Conservation (phyloP, 139 green algal genomes). For the Chlorella sp. region DNA sequence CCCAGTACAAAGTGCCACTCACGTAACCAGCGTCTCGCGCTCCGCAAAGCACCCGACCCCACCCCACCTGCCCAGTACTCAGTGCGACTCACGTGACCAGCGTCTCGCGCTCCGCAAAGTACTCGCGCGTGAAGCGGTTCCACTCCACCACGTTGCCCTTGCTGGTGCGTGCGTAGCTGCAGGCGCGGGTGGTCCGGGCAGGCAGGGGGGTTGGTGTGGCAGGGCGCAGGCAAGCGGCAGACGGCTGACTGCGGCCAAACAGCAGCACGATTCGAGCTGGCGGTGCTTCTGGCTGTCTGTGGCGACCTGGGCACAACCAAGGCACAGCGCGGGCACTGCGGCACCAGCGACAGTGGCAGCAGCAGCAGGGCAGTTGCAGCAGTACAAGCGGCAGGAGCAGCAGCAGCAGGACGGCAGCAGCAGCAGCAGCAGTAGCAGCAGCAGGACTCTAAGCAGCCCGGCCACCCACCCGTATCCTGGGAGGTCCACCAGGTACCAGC, state of each 20-base stretch:
- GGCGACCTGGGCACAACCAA: no score
- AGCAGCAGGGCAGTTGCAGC: background rate
- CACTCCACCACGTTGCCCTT: conserved; percentile 70
- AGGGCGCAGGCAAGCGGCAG: background rate
- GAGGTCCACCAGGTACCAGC: conserved; percentile 96
- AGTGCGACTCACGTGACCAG: conserved; percentile 64
- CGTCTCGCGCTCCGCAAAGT: conserved; percentile 80
- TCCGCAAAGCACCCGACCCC: conserved; percentile 45
- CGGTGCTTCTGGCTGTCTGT: no score
- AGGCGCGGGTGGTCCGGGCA: background rate
- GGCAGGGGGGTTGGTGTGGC: background rate
- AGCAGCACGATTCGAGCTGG: no score
- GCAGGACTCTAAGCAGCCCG: no score
- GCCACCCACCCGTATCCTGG: conserved; percentile 91
- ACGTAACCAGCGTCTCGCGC: conserved; percentile 76
- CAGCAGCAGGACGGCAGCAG: no score
- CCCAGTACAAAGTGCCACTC: background rate
- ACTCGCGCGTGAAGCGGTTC: conserved; percentile 90
- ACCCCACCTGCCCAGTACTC: background rate
- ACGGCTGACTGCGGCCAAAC: background rate
- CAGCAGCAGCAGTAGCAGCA: no score
- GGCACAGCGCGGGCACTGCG: no score
- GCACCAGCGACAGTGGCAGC: background rate
- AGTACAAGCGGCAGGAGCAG: background rate
- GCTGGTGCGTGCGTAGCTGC: conserved; percentile 72